A percentile compares a stretch with the other conserved stretches of the same genome.
Evolutionary conservation across 768 basidiomycete species (phyloP).

Genomic region (Suillus brevipes): DNA sequence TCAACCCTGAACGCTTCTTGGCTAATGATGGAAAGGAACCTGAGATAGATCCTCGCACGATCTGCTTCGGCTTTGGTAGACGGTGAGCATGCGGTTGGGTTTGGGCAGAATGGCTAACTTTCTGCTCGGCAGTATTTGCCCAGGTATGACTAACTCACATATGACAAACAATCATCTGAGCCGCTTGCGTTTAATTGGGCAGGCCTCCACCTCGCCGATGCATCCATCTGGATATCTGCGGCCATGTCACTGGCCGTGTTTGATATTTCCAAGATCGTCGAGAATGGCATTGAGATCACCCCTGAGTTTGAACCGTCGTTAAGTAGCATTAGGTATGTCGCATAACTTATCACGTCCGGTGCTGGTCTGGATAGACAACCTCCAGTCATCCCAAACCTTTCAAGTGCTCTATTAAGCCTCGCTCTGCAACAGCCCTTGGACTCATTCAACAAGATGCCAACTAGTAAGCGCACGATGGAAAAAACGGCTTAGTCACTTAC

Average conservation of each 20-base stretch:
- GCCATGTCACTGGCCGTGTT: conserved; percentile 43
- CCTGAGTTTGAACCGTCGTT: conserved; percentile 46
- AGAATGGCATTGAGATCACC: conserved; percentile 37
- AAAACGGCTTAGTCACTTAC: too few relatives aligned
- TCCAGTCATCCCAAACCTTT: conserved; percentile 23
- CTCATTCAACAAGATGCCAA: background rate
- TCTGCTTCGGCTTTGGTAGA: conserved; percentile 50
- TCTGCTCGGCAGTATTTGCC: background rate
- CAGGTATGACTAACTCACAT: background rate
- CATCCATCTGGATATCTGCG: conserved; percentile 39
- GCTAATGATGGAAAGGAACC: background rate
- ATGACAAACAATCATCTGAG: background rate
- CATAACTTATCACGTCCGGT: background rate
- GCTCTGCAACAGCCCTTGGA: background rate
- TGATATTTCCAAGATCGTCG: conserved; percentile 25
- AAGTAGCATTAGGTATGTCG: conserved; percentile 43
- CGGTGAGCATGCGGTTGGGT: conserved; percentile 5
- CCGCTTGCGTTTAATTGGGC: conserved; percentile 20
- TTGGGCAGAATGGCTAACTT: background rate
- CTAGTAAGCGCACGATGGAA: background rate
- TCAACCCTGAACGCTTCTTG: conserved; percentile 23
- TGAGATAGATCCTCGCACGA: conserved; percentile 30
- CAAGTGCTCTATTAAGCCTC: conserved; percentile 17
- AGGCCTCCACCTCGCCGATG: conserved; percentile 52
- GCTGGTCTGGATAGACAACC: background rate